These are phyloP conservation scores for Purshia tridentata DNA, from an alignment of 306 rosid species.

Conservation along the genomic window DNA sequence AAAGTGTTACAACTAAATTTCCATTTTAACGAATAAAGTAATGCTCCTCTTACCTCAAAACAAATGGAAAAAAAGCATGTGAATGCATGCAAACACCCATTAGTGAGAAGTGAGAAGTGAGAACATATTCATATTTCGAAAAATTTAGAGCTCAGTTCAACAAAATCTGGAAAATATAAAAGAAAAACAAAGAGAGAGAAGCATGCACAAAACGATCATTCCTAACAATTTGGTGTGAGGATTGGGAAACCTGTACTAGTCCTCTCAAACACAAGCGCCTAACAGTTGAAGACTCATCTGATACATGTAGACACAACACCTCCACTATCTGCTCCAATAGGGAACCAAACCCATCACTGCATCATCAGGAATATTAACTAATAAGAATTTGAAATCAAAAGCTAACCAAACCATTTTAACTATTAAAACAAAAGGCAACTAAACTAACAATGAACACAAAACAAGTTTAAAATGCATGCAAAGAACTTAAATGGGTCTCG, in stretches of 20 bases:
- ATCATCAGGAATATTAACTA: slow-evolving; percentile 27
- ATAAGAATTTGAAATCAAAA: slow-evolving; percentile 29
- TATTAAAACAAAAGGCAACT: not conserved
- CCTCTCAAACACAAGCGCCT: slow-evolving; percentile 94
- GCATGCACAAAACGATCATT: slow-evolving; percentile 11
- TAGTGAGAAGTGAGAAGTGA: not conserved
- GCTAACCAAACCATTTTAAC: not conserved
- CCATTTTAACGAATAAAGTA: not conserved
- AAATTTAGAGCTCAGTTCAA: slow-evolving; percentile 4
- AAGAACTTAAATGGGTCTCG: not conserved
- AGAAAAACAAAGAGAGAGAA: slow-evolving; percentile 10
- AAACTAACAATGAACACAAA: not conserved
- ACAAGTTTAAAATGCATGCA: not conserved
- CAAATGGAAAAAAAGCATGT: not conserved
- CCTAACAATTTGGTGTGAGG: not conserved
- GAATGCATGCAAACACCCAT: not conserved
- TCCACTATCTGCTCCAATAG: slow-evolving; percentile 88
- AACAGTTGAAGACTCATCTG: slow-evolving; percentile 89
- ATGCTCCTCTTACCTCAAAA: not conserved
- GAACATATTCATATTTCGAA: not conserved
- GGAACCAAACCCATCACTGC: slow-evolving; percentile 73
- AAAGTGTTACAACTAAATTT: not conserved
- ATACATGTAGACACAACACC: slow-evolving; percentile 76
- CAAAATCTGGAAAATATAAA: not conserved
- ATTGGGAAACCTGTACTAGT: slow-evolving; percentile 68